Base-by-base conservation (phyloP, 371 early-diverging fungal species). In the Ordospora colligata region DNA sequence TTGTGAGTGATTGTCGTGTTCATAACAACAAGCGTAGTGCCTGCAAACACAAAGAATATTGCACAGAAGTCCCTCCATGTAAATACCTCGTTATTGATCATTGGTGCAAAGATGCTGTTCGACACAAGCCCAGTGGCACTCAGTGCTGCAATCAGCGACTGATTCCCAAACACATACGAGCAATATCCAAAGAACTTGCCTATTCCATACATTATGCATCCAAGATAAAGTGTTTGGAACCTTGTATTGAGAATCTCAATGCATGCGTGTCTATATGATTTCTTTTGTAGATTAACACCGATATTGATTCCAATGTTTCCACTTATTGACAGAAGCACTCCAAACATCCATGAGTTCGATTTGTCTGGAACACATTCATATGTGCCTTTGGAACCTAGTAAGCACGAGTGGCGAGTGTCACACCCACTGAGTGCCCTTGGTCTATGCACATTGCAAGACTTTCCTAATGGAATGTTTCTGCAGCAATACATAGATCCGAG, bases 261-360 rank as follows among this genome's bases (percentile, higher is more conserved):
- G 25, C 50, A 37, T 9, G 27, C n/a, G 54, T 88, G 86, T 8
- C 86, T 84, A 23, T 90, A 87, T 0, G 90, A 90, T 52, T 88
- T 87, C 75, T 92, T 92, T 82, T 92, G 92, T 52, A 90, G 80
- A 75, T 92, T 92, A 40, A 92, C 83, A n/a, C 92, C 92, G 62
- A 91, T 73, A 80, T 91, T 91, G 32, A 89, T 85, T 1, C 88
- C 82, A 11, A 89, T 82, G 37, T 90, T 90, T 46, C 91, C 90
- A 25, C 87, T 77, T 37, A 92, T 76, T 17, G 87, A 87, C 64
- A 91, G 84, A 23, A 90, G 73, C 23, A 90, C 87, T 5, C 91
- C 92, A 32, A 91, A 42, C 25, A 82, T 63, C 86, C 86, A 85
- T 14, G 67, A 46, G 21, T 73, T 79, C 19, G 42, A 44, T 49